Conservation (phyloP, 345 rosid genomes). For the Anacardium occidentale region DNA sequence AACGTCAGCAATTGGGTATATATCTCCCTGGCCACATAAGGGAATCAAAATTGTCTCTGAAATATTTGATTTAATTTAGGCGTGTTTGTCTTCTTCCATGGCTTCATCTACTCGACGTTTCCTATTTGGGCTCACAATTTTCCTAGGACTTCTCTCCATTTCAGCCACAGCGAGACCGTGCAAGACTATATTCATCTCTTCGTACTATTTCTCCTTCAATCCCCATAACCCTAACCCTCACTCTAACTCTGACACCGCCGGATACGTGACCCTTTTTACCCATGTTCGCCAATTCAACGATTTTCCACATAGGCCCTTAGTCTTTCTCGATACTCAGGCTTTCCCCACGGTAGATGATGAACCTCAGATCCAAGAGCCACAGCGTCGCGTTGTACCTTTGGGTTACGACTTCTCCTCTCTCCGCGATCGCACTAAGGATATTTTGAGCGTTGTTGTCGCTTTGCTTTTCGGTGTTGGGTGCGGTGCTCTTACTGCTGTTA, state of each 20-base stretch:
- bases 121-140: too few species aligned
- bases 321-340: conserved; percentile 31
- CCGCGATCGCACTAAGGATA: conserved; percentile 78
- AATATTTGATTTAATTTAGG: too few species aligned
- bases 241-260: conserved; percentile 21
- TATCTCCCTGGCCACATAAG: too few species aligned
- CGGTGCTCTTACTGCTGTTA: conserved; percentile 87
- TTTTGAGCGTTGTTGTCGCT: conserved; percentile 81
- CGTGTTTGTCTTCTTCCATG: too few species aligned
- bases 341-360: conserved; percentile 25
- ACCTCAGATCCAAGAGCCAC: conserved; percentile 24
- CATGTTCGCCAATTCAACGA: conserved; percentile 43
- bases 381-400: conserved; percentile 19
- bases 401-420: conserved; percentile 55
- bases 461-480: conserved; percentile 90
- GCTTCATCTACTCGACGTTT: too few species aligned
- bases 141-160: conserved; percentile 22
- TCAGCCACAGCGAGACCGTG: conserved; percentile 23
- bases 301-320: conserved; percentile 23
- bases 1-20: too few species aligned
- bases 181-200: conserved; percentile 43
- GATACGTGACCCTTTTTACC: conserved; percentile 62
- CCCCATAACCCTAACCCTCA: conserved; percentile 48
- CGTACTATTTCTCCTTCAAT: conserved; percentile 68
- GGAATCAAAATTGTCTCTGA: too few species aligned